Evolutionary conservation across 345 rosid species (phyloP).

Genomic region (Erysimum cheiranthoides): DNA sequence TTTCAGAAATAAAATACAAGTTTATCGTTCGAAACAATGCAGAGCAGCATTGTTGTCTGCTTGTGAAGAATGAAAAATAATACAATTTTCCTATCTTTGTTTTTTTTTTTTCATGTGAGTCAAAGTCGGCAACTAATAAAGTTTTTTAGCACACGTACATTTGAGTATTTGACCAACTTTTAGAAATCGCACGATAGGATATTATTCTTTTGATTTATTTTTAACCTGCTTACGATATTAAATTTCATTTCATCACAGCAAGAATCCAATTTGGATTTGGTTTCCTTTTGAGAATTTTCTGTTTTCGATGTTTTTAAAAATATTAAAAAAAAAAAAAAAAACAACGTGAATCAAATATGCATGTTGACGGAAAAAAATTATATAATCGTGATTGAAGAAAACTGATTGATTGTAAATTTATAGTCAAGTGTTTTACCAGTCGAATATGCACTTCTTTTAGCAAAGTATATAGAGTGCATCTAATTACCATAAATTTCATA

Average conservation of each 20-base stretch:
- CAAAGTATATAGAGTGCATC: background rate
- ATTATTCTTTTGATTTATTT: background rate
- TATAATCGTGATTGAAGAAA: too few relatives aligned
- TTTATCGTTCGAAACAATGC: background rate
- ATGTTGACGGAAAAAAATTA: background rate
- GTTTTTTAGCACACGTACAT: slow-evolving; percentile 25
- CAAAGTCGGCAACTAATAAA: slow-evolving; percentile 41
- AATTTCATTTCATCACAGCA: background rate
- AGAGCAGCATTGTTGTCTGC: slow-evolving; percentile 24
- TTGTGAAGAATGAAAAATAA: slow-evolving; percentile 3
- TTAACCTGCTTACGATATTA: slow-evolving; percentile 1
- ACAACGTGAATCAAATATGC: background rate
- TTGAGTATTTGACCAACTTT: slow-evolving; percentile 33
- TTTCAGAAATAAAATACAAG: background rate
- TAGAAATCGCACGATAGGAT: slow-evolving; percentile 1
- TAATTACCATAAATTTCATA: background rate
- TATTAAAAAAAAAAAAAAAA: too few relatives aligned
- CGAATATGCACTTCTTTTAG: background rate
- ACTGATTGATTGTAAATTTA: too few relatives aligned
- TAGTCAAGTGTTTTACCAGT: background rate
- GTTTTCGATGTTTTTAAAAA: background rate
- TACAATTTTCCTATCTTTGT: background rate
- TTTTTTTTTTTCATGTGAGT: background rate
- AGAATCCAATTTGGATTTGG: slow-evolving; percentile 34
- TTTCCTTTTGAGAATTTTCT: background rate